Evolutionary conservation across 805 yeast species (phyloP).

Genomic region (Scheffersomyces coipomensis): DNA sequence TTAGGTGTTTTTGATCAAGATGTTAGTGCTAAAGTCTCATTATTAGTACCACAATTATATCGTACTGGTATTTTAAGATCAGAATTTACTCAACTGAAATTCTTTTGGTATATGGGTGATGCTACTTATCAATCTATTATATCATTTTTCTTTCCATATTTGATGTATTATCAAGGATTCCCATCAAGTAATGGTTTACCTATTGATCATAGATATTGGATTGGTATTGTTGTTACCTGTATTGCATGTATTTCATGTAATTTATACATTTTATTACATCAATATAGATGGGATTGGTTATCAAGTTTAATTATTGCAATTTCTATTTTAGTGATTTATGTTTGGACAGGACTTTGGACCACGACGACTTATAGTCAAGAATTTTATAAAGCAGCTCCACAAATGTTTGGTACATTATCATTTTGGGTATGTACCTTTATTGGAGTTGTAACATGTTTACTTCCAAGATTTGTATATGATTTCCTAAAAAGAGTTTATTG

Average conservation of each 20-base stretch:
- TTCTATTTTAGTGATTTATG: slow-evolving; percentile 60
- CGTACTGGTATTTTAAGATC: slow-evolving; percentile 66
- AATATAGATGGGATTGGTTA: slow-evolving; percentile 82
- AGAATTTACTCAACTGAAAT: slow-evolving; percentile 71
- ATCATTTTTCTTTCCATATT: slow-evolving; percentile 72
- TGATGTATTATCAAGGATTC: slow-evolving; percentile 33
- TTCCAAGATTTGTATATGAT: slow-evolving; percentile 69
- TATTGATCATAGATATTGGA: slow-evolving; percentile 69
- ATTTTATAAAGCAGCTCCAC: slow-evolving; percentile 65
- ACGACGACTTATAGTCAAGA: slow-evolving; percentile 49
- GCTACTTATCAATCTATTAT: slow-evolving; percentile 75
- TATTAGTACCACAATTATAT: slow-evolving; percentile 74
- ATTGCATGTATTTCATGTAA: slow-evolving; percentile 71
- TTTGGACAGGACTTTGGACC: slow-evolving; percentile 84
- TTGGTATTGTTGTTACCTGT: slow-evolving; percentile 66
- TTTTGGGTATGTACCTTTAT: slow-evolving; percentile 69
- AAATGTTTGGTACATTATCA: slow-evolving; percentile 56
- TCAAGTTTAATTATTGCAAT: slow-evolving; percentile 52
- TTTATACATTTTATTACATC: slow-evolving; percentile 61
- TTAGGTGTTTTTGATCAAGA: slow-evolving; percentile 82
- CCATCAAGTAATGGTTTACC: slow-evolving; percentile 49
- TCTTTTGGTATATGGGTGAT: slow-evolving; percentile 72
- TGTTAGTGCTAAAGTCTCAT: slow-evolving; percentile 64
- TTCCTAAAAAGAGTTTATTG: slow-evolving; percentile 47
- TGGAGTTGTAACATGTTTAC: slow-evolving; percentile 61